Base-by-base conservation (phyloP, 331 rosid genomes). In the Stylosanthes scabra region DNA sequence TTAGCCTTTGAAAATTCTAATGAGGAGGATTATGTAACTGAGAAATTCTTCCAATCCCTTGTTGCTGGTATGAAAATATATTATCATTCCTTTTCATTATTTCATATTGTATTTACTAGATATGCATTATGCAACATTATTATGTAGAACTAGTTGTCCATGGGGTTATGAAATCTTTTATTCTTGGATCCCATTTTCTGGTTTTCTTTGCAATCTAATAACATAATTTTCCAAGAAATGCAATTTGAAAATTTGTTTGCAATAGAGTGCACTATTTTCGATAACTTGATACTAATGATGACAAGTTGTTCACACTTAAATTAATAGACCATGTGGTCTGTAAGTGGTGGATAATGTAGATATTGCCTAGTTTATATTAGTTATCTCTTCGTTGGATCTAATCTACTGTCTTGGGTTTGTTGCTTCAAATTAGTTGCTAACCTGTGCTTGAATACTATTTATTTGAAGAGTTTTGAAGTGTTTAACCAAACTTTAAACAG, bases 11-110 rank as follows among this genome's bases (percentile, higher is more conserved):
- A 95, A 79, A 95, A 95, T 83, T 95, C 99, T 63, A 92, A 90
- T 29, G 97, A 91, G 90, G 99, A 95, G 87, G 99, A 95, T 88
- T 95, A 95, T 77, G 98, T 95, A n/a, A 95, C 99, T 7, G 99
- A 95, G 70, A 95, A 95, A 65, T 95, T 74, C 87, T 95, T 95
- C 81, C 99, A 95, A 68, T 95, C 99, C 72, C 97, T 95, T 68
- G 97, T 95, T 74, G 96, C 99, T 59, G 99, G 99, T 95, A 92
- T 54, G 85, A 65, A 84, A 69, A 60, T 72, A 70, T 29, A 42
- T 37, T 31, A 45, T 45, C 28, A 63, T 81, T 74, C 68, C 62
- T 57, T 74, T 75, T 66, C 71, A 46, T 64, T 61, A 62, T 66
- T 63, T 74, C 64, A 76, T 56, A 1, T 76, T 71, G 28, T 51